phyloP scores from a whole-genome alignment of 2,329 filamentous ascomycete species.

The Didymellaceae sp. region DNA sequence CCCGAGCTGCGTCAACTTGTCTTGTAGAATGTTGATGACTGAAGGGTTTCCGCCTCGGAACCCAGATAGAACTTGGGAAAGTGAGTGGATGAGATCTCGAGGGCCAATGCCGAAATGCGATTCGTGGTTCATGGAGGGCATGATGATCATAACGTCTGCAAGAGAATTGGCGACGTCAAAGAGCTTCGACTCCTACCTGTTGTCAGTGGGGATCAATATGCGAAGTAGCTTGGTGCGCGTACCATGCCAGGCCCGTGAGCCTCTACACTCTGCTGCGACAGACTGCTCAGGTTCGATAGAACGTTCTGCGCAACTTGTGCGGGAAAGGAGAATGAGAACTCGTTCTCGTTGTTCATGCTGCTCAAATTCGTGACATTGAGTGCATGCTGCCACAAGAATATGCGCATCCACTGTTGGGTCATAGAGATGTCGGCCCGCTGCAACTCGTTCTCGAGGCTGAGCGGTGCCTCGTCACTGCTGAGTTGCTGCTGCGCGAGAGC shows the following conservation, averaged over 20 bases:
- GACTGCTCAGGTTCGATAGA: conserved; percentile 36
- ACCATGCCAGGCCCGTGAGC: conserved; percentile 48
- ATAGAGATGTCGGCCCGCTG: conserved; percentile 47
- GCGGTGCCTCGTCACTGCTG: conserved; percentile 36
- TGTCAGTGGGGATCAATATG: neutral
- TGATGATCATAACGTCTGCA: conserved; percentile 47
- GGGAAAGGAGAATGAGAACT: conserved; percentile 46
- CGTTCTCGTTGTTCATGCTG: conserved; percentile 37
- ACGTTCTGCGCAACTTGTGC: conserved; percentile 45
- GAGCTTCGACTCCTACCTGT: conserved; percentile 41
- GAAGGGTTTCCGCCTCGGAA: conserved; percentile 46
- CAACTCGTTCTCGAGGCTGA: conserved; percentile 42
- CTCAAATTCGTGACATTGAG: conserved; percentile 43
- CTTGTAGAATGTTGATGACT: conserved; percentile 43
- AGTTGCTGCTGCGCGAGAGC: conserved; percentile 43
- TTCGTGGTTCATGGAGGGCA: conserved; percentile 42
- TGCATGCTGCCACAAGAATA: conserved; percentile 47
- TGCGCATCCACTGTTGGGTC: conserved; percentile 49
- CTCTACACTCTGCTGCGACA: conserved; percentile 43
- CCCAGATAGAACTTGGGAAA: conserved; percentile 37
- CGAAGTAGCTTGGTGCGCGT: conserved; percentile 1
- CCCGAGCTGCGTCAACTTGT: conserved; percentile 39
- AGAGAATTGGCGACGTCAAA: conserved; percentile 47
- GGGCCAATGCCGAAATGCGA: conserved; percentile 41
- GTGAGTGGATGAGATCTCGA: conserved; percentile 43